Evolutionary conservation across 305 asterid genomes (phyloP).

Genomic region (Fraxinus xanthoxyloides): DNA sequence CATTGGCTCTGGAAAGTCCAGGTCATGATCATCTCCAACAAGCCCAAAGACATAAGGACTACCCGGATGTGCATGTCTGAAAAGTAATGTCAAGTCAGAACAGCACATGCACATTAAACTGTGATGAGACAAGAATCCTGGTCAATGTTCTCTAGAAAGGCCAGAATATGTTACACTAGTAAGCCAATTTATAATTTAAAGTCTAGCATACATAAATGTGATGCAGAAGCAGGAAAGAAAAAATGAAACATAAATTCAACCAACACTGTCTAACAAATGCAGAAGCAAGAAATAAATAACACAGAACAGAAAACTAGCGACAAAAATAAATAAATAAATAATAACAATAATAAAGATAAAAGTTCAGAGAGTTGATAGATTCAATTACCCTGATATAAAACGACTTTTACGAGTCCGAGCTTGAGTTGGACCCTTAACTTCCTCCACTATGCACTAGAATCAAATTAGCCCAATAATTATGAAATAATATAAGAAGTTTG

Average conservation of each 20-base stretch:
- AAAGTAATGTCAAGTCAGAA: conserved; percentile 23
- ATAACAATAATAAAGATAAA: background rate
- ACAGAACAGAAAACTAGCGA: background rate
- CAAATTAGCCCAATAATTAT: conserved; percentile 16
- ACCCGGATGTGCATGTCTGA: conserved; percentile 99
- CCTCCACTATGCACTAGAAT: conserved; percentile 94
- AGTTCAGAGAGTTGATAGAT: conserved; percentile 12
- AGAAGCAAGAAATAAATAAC: background rate
- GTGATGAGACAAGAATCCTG: background rate
- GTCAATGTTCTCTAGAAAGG: background rate
- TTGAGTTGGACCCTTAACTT: conserved; percentile 98
- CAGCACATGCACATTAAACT: background rate
- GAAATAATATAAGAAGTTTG: background rate
- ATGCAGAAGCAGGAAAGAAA: background rate
- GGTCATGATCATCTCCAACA: conserved; percentile 83
- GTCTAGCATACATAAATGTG: background rate
- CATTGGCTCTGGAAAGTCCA: conserved; percentile 98
- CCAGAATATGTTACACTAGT: background rate
- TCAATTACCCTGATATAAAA: conserved; percentile 87
- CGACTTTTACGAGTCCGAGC: conserved; percentile 96
- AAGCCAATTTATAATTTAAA: conserved; percentile 6
- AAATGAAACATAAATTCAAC: background rate
- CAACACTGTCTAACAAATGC: background rate
- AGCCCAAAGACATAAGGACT: conserved; percentile 98
- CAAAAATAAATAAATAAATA: conserved; percentile 1